Evolutionary conservation across 805 yeast species (phyloP), one percentile per base, ranked within the genome.

Genomic region (Scheffersomyces stipitis): DNA sequence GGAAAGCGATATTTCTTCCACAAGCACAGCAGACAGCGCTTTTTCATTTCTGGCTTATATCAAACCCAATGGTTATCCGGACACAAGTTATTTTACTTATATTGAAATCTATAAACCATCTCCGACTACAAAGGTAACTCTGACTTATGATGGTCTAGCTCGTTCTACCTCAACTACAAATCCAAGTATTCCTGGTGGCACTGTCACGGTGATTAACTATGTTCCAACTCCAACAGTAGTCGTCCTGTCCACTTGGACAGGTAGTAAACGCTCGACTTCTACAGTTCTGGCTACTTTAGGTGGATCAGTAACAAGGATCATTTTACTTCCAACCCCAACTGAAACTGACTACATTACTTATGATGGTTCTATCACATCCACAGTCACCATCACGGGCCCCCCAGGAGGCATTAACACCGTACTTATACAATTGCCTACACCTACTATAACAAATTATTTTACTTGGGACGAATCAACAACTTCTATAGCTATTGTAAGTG

Each of bases 321-420:
- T 51, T 7, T 47, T 45, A 3, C 34, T 48, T 26, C 54, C 50
- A 7, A 22, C 27, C 2, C 33, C 44, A 9, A 44, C 45, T 8
- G 39, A 17, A 3, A 43, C 46, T 8, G 26, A 28, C 14, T 34
- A 35, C 7, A 23, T n/a, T 10, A 28, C 33, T 3, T 39, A 40
- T 42, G 31, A 42, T 16, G 45, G 45, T 9, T n/a, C n/a, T n/a
- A 4, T 31, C 6, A 27, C 8, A 6, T 34, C 40, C 30, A 18
- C 36, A 2, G 28, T 40, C 5, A 31, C 42, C 4, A 38, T 44
- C 8, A 16, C 46, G 13, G 40, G 47, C 10, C 37, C 40, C 3
- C 3, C 15, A n/a, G 50, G 48, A 13, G 40, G 32, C 23, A 43
- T 27, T 15, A 44, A 30, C 13, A 36, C 54, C 3, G 45, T 46